These are phyloP conservation scores for Pseudogymnoascus sp. DNA, from an alignment of 2,329 filamentous ascomycete species.

Conservation along the genomic window DNA sequence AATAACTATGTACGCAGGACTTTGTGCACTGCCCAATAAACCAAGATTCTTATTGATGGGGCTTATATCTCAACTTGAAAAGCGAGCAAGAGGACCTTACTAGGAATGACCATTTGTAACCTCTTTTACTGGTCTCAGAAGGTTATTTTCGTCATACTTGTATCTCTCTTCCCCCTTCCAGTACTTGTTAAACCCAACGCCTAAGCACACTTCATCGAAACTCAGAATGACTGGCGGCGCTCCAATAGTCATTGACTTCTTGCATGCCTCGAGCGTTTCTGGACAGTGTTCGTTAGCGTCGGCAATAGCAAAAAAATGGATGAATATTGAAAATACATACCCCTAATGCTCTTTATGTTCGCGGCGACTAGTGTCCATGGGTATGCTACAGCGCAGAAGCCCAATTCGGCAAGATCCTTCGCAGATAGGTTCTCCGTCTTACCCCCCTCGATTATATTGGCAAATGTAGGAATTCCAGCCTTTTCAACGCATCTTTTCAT, in stretches of 20 bases:
- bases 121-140: constrained; percentile 8
- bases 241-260: constrained; percentile 35
- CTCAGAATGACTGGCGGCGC: constrained; percentile 37
- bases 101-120: neutral
- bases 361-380: constrained; percentile 36
- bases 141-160: constrained; percentile 17
- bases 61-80: neutral
- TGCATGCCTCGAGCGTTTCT: constrained; percentile 33
- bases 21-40: neutral
- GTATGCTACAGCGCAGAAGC: constrained; percentile 33
- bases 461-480: constrained; percentile 34
- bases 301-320: constrained; percentile 29
- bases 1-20: neutral
- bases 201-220: constrained; percentile 38
- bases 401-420: constrained; percentile 31
- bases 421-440: constrained; percentile 36
- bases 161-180: constrained; percentile 26
- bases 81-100: neutral
- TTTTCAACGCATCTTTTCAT: constrained; percentile 35
- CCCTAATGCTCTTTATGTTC: constrained; percentile 30
- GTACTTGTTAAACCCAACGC: constrained; percentile 39
- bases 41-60: neutral
- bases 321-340: neutral
- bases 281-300: constrained; percentile 33
- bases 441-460: constrained; percentile 39